phyloP scores from a whole-genome alignment of 768 basidiomycete genomes.

The Sistotremastrum niveocremeum region DNA sequence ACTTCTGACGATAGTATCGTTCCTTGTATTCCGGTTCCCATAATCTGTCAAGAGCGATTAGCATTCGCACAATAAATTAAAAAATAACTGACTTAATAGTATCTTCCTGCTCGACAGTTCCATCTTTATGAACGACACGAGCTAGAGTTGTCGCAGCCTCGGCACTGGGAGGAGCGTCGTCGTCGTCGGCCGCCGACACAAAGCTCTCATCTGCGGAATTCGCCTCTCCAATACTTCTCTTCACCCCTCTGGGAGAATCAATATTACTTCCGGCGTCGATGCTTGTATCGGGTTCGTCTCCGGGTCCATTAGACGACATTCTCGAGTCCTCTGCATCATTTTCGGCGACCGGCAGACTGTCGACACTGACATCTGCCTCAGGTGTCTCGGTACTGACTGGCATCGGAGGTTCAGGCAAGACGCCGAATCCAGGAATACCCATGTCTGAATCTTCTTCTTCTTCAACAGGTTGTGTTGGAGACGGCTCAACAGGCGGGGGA shows the following conservation, averaged over 20 bases:
- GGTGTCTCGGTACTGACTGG: slow-evolving; percentile 1
- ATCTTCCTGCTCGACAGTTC: slow-evolving; percentile 89
- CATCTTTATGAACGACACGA: slow-evolving; percentile 76
- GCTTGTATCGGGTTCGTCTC: slow-evolving; percentile 12
- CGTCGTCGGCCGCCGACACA: slow-evolving; percentile 29
- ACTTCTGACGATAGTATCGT: slow-evolving; percentile 91
- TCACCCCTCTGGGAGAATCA: slow-evolving; percentile 20
- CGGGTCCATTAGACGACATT: not conserved
- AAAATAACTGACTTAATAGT: slow-evolving; percentile 61
- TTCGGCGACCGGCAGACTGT: slow-evolving; percentile 6
- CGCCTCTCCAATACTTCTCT: slow-evolving; percentile 32
- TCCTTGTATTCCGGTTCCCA: slow-evolving; percentile 96
- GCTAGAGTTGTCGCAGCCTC: slow-evolving; percentile 34
- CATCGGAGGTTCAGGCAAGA: not conserved
- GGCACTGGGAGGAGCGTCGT: slow-evolving; percentile 29
- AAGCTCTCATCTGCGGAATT: slow-evolving; percentile 25
- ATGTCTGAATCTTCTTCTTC: slow-evolving; percentile 13
- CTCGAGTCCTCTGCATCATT: slow-evolving; percentile 1
- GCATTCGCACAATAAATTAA: slow-evolving; percentile 1
- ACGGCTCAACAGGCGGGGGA: slow-evolving; percentile 3
- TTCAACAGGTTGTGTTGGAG: slow-evolving; percentile 13
- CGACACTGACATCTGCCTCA: slow-evolving; percentile 8
- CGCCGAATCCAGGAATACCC: not conserved
- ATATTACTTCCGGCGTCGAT: slow-evolving; percentile 3
- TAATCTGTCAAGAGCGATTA: slow-evolving; percentile 35